Conservation (phyloP, 139 green algal species). For the Chlamydomonas asymmetrica region DNA sequence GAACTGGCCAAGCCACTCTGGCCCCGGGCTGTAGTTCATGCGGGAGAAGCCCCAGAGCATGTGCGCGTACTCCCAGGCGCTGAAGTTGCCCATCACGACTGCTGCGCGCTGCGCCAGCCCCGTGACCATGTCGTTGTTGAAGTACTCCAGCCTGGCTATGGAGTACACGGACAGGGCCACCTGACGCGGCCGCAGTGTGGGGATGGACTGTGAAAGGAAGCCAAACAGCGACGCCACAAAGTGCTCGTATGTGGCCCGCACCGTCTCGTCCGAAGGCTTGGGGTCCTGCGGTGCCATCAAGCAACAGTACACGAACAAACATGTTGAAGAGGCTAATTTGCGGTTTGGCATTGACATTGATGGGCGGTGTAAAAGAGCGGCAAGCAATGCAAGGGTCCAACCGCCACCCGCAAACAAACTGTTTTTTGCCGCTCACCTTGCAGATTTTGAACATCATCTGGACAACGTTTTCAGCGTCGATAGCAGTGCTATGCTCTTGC, state of each 20-base stretch:
- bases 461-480: slow-evolving; percentile 29
- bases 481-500: slow-evolving; percentile 3
- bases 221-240: slow-evolving; percentile 31
- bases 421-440: background rate
- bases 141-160: slow-evolving; percentile 33
- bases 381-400: background rate
- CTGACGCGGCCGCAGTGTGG: slow-evolving; percentile 15
- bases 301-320: background rate
- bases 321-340: background rate
- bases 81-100: slow-evolving; percentile 22
- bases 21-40: slow-evolving; percentile 21
- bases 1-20: slow-evolving; percentile 15
- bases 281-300: slow-evolving; percentile 7
- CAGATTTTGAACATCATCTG: slow-evolving; percentile 23
- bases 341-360: background rate
- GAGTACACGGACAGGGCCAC: slow-evolving; percentile 18
- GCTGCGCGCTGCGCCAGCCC: background rate
- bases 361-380: background rate
- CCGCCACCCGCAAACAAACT: background rate
- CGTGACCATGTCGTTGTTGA: slow-evolving; percentile 30
- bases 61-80: slow-evolving; percentile 17
- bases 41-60: slow-evolving; percentile 16
- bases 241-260: slow-evolving; percentile 6
- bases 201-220: slow-evolving; percentile 11
- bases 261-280: background rate